Percentiles rank a stretch among this genome's conserved stretches.
Conservation (phyloP, 2,329 filamentous ascomycete genomes). For the Fusarium chaquense region DNA sequence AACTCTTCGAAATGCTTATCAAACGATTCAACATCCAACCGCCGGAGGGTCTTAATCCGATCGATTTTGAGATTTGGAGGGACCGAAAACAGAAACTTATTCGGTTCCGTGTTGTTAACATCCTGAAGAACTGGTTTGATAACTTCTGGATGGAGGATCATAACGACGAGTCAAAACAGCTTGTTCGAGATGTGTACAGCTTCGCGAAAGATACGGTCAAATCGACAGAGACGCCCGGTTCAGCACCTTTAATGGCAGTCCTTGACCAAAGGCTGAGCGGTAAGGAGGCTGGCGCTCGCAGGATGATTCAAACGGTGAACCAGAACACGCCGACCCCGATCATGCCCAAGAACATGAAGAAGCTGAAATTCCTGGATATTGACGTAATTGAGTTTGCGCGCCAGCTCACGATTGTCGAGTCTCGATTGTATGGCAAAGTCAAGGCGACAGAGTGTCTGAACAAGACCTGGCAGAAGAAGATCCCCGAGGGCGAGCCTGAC, state of each 20-base stretch:
- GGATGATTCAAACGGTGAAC: slow-evolving; percentile 87
- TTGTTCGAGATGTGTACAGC: slow-evolving; percentile 88
- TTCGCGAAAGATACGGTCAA: slow-evolving; percentile 95
- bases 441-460: slow-evolving; percentile 96
- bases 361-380: slow-evolving; percentile 97
- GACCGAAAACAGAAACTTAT: slow-evolving; percentile 97
- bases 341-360: slow-evolving; percentile 99
- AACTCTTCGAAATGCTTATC: slow-evolving; percentile 92
- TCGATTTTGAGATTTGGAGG: slow-evolving; percentile 88
- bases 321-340: slow-evolving; percentile 87
- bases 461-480: slow-evolving; percentile 99
- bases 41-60: slow-evolving; percentile 79
- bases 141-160: slow-evolving; percentile 98
- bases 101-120: slow-evolving; percentile 95
- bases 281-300: slow-evolving; percentile 86
- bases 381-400: slow-evolving; percentile 97
- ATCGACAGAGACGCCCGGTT: slow-evolving; percentile 91
- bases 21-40: slow-evolving; percentile 94
- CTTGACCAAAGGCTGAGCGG: slow-evolving; percentile 90
- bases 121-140: slow-evolving; percentile 98
- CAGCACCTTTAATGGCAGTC: slow-evolving; percentile 83
- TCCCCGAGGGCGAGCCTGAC: slow-evolving; percentile 82
- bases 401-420: slow-evolving; percentile 97
- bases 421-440: slow-evolving; percentile 93
- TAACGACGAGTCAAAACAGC: slow-evolving; percentile 82